phyloP scores from a whole-genome alignment of 176 grass and related monocot genomes.

The Cocos nucifera region DNA sequence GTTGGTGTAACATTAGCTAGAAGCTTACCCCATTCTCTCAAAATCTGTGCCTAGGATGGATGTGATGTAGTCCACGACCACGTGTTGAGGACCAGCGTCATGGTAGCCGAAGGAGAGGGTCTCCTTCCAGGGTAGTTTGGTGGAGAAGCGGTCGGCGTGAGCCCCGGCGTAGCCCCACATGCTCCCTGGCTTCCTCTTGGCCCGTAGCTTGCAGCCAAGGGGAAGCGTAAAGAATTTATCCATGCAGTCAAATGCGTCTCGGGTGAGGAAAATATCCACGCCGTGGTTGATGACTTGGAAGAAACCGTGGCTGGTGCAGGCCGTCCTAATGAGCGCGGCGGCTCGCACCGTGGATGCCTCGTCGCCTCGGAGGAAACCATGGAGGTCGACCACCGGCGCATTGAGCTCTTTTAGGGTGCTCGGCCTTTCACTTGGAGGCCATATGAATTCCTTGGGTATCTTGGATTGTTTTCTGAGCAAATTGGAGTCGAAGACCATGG shows the following conservation, averaged over 20 bases:
- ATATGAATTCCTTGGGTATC: slow-evolving; percentile 67
- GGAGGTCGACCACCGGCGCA: slow-evolving; percentile 63
- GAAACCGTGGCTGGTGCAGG: slow-evolving; percentile 62
- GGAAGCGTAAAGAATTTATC: slow-evolving; percentile 51
- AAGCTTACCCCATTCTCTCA: slow-evolving; percentile 50
- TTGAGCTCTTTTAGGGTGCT: slow-evolving; percentile 14
- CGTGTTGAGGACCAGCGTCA: not conserved
- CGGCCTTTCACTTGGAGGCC: slow-evolving; percentile 38
- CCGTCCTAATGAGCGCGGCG: slow-evolving; percentile 31
- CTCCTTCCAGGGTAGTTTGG: slow-evolving; percentile 82
- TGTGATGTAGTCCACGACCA: slow-evolving; percentile 45
- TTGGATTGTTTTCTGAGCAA: slow-evolving; percentile 27
- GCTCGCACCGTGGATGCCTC: slow-evolving; percentile 21
- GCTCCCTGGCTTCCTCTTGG: slow-evolving; percentile 24
- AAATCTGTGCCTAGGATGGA: slow-evolving; percentile 45
- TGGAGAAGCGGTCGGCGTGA: slow-evolving; percentile 53
- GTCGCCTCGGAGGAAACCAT: slow-evolving; percentile 39
- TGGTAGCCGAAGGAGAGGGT: slow-evolving; percentile 46
- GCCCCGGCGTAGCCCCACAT: slow-evolving; percentile 47
- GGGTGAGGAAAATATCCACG: slow-evolving; percentile 20
- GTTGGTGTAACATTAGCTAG: too few species aligned
- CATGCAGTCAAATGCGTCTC: slow-evolving; percentile 33
- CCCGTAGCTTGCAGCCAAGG: slow-evolving; percentile 33
- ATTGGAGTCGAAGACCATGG: slow-evolving; percentile 23
- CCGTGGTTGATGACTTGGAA: slow-evolving; percentile 78